Evolutionary conservation across 2,329 filamentous ascomycete genomes (phyloP).

Genomic region (Chaetomiaceae sp.): DNA sequence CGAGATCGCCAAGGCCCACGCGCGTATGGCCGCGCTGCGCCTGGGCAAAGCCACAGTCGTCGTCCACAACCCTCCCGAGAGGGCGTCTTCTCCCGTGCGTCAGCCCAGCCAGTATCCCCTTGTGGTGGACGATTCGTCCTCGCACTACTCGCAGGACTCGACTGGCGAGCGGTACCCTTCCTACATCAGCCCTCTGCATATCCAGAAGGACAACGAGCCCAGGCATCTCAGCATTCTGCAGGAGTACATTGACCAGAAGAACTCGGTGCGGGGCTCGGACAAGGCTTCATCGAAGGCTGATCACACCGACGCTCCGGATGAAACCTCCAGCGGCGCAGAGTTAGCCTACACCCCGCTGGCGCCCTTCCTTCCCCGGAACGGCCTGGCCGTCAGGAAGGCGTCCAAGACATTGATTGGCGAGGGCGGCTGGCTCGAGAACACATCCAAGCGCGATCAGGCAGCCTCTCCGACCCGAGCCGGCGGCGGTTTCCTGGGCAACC

Average conservation of each 20-base stretch:
- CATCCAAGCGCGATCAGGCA: slow-evolving; percentile 20
- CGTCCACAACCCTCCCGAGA: slow-evolving; percentile 16
- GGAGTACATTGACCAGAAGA: slow-evolving; percentile 15
- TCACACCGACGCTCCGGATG: neutral
- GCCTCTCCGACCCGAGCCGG: slow-evolving; percentile 26
- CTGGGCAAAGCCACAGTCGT: neutral
- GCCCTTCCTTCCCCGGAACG: slow-evolving; percentile 34
- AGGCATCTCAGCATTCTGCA: slow-evolving; percentile 22
- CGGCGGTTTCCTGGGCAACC: slow-evolving; percentile 40
- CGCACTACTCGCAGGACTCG: slow-evolving; percentile 33
- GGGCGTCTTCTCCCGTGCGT: slow-evolving; percentile 1
- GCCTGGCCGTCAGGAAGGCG: slow-evolving; percentile 41
- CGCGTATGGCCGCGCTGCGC: neutral
- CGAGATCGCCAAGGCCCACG: slow-evolving; percentile 12
- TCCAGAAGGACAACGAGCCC: slow-evolving; percentile 20
- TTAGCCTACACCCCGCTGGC: slow-evolving; percentile 24
- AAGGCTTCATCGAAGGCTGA: neutral
- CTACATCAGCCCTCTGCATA: slow-evolving; percentile 28
- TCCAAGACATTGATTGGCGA: slow-evolving; percentile 52
- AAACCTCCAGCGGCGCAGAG: neutral
- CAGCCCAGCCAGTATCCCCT: neutral
- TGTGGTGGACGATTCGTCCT: slow-evolving; percentile 27
- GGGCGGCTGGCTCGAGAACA: slow-evolving; percentile 54
- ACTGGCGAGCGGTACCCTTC: slow-evolving; percentile 15
- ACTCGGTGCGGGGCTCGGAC: slow-evolving; percentile 6